Conservation (phyloP, 306 rosid species). For the Vigna nakashimae region DNA sequence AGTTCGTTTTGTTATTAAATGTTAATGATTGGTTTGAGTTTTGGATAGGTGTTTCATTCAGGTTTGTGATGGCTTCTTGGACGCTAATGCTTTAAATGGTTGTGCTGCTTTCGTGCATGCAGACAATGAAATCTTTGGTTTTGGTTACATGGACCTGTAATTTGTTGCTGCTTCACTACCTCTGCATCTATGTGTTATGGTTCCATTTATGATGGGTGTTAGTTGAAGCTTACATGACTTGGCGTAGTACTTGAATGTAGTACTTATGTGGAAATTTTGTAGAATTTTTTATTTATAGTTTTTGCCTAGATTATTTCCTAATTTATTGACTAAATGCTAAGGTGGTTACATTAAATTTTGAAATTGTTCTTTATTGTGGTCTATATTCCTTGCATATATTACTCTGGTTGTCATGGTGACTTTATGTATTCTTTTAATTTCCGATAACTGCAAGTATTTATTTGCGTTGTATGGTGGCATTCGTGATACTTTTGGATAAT, state of each 20-base stretch:
- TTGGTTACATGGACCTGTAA: constrained; percentile 80
- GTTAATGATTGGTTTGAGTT: constrained; percentile 62
- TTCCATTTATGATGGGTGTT: constrained; percentile 54
- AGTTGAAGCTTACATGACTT: constrained; percentile 52
- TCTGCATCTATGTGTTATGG: constrained; percentile 68
- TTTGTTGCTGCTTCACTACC: constrained; percentile 82
- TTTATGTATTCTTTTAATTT: constrained; percentile 6
- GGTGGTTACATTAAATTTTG: constrained; percentile 46
- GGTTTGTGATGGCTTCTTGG: constrained; percentile 89
- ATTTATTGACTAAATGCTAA: constrained; percentile 43
- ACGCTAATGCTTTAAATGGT: constrained; percentile 81
- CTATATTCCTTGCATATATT: constrained; percentile 44
- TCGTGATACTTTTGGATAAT: background rate
- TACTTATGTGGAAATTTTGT: constrained; percentile 50
- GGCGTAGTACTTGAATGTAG: constrained; percentile 57
- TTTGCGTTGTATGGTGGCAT: constrained; percentile 7
- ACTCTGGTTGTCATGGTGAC: constrained; percentile 37
- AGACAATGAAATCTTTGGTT: constrained; percentile 82
- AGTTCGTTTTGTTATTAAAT: constrained; percentile 37
- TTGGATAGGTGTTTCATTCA: constrained; percentile 75
- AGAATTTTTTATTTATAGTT: constrained; percentile 36
- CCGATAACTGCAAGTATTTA: constrained; percentile 12
- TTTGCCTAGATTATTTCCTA: constrained; percentile 30
- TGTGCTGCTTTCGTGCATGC: constrained; percentile 85
- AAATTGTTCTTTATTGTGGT: constrained; percentile 10